A percentile compares a stretch with the other conserved stretches of the same genome.
Conservation (phyloP, 345 rosid species). For the Populus ilicifolia region DNA sequence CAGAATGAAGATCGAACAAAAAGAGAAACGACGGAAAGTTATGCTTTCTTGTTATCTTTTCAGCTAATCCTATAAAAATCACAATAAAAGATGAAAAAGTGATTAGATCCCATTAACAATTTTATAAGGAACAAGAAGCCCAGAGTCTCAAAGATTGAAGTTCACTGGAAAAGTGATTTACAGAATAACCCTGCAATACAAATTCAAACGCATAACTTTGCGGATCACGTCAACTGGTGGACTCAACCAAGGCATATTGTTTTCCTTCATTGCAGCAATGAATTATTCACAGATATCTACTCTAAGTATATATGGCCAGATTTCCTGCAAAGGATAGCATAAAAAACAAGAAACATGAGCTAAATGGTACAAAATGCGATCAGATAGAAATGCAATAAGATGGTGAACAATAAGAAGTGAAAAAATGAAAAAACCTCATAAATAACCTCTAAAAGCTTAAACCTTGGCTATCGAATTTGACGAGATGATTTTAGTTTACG, state of each 20-base stretch:
- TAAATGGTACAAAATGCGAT: neutral
- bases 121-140: slow-evolving; percentile 8
- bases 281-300: neutral
- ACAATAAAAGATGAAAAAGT: slow-evolving; percentile 30
- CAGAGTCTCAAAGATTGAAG: slow-evolving; percentile 2
- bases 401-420: neutral
- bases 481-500: neutral
- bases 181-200: slow-evolving; percentile 85
- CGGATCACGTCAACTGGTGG: slow-evolving; percentile 49
- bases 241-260: slow-evolving; percentile 70
- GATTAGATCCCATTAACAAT: slow-evolving; percentile 45
- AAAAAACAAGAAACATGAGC: neutral
- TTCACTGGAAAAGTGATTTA: slow-evolving; percentile 24
- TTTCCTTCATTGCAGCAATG: slow-evolving; percentile 10
- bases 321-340: slow-evolving; percentile 4
- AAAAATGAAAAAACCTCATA: neutral
- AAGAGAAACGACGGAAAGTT: slow-evolving; percentile 9
- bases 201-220: slow-evolving; percentile 57
- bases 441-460: neutral
- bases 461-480: neutral
- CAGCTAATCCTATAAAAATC: slow-evolving; percentile 53
- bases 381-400: neutral
- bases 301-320: neutral
- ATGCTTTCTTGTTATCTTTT: slow-evolving; percentile 5
- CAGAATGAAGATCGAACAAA: neutral